Evolutionary conservation across 108 stramenopile species (phyloP).

Genomic region (Cyclotella baltica): DNA sequence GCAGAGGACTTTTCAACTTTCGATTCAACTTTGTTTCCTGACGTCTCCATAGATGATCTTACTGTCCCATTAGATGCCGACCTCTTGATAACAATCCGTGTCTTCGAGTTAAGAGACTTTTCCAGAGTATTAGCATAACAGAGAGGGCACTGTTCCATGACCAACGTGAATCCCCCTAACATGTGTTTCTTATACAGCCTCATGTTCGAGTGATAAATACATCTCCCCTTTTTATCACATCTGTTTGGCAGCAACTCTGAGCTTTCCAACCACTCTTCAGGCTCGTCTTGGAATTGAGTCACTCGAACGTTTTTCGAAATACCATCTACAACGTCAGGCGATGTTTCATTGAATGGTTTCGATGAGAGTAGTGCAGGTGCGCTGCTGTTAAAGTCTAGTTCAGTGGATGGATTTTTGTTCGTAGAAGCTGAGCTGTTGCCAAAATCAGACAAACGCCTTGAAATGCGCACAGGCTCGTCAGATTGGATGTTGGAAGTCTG

Average conservation of each 20-base stretch:
- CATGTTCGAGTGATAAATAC: not conserved
- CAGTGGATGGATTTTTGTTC: no score
- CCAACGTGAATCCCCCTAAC: slow-evolving; percentile 3
- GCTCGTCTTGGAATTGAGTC: slow-evolving; percentile 16
- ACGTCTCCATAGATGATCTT: not conserved
- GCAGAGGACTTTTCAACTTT: no score
- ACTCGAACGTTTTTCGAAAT: not conserved
- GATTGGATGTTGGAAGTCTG: no score
- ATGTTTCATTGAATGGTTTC: no score
- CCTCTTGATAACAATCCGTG: slow-evolving; percentile 1
- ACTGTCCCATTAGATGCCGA: not conserved
- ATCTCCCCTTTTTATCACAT: slow-evolving; percentile 13
- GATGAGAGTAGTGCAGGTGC: no score
- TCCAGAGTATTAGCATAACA: not conserved
- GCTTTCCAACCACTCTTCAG: not conserved
- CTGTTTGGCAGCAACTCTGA: not conserved
- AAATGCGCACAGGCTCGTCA: no score
- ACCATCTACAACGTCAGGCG: not conserved
- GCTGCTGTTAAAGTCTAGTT: no score
- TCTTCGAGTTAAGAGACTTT: not conserved
- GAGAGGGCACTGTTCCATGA: not conserved
- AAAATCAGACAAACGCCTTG: no score
- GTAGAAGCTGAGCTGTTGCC: no score
- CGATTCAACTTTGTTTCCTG: no score
- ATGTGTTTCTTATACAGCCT: slow-evolving; percentile 1